A percentile compares a stretch with the other conserved stretches of the same genome.
These are phyloP conservation scores for Viola odorata DNA, from an alignment of 345 rosid genomes.

Conservation along the genomic window DNA sequence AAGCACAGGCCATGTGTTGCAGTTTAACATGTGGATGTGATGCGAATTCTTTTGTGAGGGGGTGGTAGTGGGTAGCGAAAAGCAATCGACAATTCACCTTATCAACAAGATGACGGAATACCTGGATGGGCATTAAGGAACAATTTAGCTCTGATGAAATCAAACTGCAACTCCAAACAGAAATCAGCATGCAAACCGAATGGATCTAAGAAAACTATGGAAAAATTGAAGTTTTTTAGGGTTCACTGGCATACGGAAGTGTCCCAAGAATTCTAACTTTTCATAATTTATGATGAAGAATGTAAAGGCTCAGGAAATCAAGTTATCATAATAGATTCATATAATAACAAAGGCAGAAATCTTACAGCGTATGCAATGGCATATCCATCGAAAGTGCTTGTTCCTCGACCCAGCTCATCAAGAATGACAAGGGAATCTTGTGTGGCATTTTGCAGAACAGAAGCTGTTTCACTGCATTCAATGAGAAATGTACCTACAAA, in stretches of 20 bases:
- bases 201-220: too few relatives aligned
- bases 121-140: slow-evolving; percentile 34
- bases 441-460: slow-evolving; percentile 90
- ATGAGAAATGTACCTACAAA: slow-evolving; percentile 79
- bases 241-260: too few relatives aligned
- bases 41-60: slow-evolving; percentile 85
- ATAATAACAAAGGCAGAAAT: slow-evolving; percentile 1
- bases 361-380: slow-evolving; percentile 92
- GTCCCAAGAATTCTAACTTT: too few relatives aligned
- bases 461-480: slow-evolving; percentile 93
- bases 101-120: slow-evolving; percentile 87
- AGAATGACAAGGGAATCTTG: slow-evolving; percentile 88
- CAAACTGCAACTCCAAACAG: background rate
- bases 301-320: background rate
- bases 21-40: slow-evolving; percentile 73
- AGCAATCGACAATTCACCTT: slow-evolving; percentile 78
- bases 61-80: slow-evolving; percentile 93
- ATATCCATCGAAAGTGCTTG: slow-evolving; percentile 96
- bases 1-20: slow-evolving; percentile 90
- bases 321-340: background rate
- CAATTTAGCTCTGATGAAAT: background rate
- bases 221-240: too few relatives aligned
- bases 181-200: too few relatives aligned
- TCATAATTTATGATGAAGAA: background rate
- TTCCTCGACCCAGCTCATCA: slow-evolving; percentile 94